Evolutionary conservation across 2,329 filamentous ascomycete species (phyloP).

Genomic region (Alternaria angustiovoidea): DNA sequence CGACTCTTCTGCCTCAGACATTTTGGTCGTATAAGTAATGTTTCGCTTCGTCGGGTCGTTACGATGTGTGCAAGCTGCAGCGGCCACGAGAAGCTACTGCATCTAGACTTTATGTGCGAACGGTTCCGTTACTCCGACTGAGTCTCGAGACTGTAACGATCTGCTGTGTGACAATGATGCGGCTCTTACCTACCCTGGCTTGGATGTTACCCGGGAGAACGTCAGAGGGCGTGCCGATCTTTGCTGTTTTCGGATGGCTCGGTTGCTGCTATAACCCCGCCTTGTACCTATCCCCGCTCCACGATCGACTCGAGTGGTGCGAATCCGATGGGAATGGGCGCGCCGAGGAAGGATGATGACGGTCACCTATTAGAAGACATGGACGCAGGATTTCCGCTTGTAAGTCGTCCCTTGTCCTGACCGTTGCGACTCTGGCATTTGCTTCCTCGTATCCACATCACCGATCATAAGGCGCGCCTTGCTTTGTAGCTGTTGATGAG

Average conservation of each 20-base stretch:
- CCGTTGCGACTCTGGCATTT: background rate
- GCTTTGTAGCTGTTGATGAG: background rate
- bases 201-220: constrained; percentile 1
- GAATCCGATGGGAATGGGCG: constrained; percentile 31
- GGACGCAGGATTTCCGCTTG: background rate
- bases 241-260: constrained; percentile 18
- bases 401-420: background rate
- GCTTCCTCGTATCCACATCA: background rate
- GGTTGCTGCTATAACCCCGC: constrained; percentile 29
- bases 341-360: constrained; percentile 28
- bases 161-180: constrained; percentile 1
- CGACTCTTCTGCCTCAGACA: constrained; percentile 11
- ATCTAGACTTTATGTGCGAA: background rate
- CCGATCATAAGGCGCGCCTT: background rate
- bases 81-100: background rate
- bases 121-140: background rate
- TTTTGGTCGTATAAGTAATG: constrained; percentile 9
- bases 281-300: constrained; percentile 36
- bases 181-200: constrained; percentile 6
- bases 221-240: constrained; percentile 15
- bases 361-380: background rate
- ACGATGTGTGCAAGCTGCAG: background rate
- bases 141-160: background rate
- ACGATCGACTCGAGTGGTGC: constrained; percentile 39
- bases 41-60: background rate